Percentiles rank a stretch among this genome's conserved stretches.
Evolutionary conservation across 768 basidiomycete species (phyloP).

Genomic region (Boletus vermiculosoides): DNA sequence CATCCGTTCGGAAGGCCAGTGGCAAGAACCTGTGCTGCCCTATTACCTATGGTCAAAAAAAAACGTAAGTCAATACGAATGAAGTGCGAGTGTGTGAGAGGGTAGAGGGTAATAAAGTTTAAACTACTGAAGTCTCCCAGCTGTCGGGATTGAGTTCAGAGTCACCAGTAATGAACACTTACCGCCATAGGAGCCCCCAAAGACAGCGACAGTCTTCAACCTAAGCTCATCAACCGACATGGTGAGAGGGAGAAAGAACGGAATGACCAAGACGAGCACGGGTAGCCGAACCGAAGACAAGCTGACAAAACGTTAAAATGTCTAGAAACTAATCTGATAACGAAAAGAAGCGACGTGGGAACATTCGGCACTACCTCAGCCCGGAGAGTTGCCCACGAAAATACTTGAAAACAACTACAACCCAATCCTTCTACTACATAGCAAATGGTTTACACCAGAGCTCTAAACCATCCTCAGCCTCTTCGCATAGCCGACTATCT

Average conservation of each 20-base stretch:
- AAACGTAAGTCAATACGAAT: not conserved
- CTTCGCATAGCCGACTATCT: not conserved
- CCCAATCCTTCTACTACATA: not conserved
- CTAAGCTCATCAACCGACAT: constrained; percentile 8
- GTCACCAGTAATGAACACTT: constrained; percentile 1
- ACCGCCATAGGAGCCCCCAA: constrained; percentile 60
- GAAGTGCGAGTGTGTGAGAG: not conserved
- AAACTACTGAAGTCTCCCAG: not conserved
- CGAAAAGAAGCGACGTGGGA: not conserved
- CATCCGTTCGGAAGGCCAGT: constrained; percentile 48
- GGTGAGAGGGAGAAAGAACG: not conserved
- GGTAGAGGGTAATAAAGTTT: not conserved
- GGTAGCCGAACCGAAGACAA: not conserved
- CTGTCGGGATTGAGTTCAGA: not conserved
- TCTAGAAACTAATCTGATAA: constrained; percentile 1
- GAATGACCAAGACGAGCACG: not conserved
- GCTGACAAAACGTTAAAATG: not conserved
- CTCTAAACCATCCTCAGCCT: too few species aligned
- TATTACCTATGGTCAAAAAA: constrained; percentile 37
- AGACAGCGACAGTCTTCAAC: constrained; percentile 44
- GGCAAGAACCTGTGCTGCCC: constrained; percentile 50
- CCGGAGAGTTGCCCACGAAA: not conserved
- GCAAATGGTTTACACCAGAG: too few species aligned
- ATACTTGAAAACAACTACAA: not conserved
- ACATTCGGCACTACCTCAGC: not conserved